phyloP scores from a whole-genome alignment of 192 early-diverging fungal species.

The Umbelopsis isabellina region DNA sequence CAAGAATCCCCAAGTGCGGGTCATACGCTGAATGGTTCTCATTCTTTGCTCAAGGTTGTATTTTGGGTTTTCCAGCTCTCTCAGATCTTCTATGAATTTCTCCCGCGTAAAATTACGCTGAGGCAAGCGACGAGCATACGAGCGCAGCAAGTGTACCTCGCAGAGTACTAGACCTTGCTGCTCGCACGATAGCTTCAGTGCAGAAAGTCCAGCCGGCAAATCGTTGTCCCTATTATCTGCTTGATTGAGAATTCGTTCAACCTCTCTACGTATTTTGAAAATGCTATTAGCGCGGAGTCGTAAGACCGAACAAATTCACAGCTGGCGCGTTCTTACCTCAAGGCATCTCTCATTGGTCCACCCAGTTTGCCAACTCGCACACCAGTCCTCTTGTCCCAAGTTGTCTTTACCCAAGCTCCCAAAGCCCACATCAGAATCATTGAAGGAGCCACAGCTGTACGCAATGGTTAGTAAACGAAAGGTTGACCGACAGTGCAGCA shows the following conservation, averaged over 20 bases:
- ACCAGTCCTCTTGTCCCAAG: constrained; percentile 23
- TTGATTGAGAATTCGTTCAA: constrained; percentile 21
- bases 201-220: neutral
- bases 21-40: constrained; percentile 64
- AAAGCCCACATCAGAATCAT: constrained; percentile 42
- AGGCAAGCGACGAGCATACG: constrained; percentile 50
- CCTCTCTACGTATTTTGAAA: neutral
- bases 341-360: constrained; percentile 28
- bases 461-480: neutral
- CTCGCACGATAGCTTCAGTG: constrained; percentile 40
- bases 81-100: constrained; percentile 77
- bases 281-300: too few relatives aligned
- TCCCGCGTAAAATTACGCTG: constrained; percentile 50
- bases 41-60: constrained; percentile 58
- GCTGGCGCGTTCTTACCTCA: constrained; percentile 21
- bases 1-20: constrained; percentile 65
- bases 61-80: constrained; percentile 70
- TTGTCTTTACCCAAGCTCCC: constrained; percentile 29
- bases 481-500: neutral
- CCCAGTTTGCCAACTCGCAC: constrained; percentile 22
- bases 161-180: constrained; percentile 67
- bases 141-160: constrained; percentile 62
- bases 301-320: too few relatives aligned
- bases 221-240: constrained; percentile 4
- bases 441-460: constrained; percentile 42